phyloP scores from a whole-genome alignment of 768 basidiomycete species.

The Gloeophyllum trabeum region DNA sequence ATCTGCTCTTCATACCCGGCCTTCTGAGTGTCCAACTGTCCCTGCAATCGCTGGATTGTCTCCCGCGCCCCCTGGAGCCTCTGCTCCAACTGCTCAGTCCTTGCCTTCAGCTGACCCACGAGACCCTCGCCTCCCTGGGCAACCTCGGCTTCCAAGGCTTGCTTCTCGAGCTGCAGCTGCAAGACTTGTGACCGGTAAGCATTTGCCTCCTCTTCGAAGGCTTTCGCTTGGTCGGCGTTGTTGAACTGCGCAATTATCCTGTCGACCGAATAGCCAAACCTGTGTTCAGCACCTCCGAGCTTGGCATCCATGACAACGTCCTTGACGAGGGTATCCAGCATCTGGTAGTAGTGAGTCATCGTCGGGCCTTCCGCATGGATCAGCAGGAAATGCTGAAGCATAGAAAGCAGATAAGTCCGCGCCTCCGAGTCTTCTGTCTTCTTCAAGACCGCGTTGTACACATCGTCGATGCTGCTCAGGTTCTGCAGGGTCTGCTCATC shows the following conservation, averaged over 20 bases:
- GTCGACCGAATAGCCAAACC: slow-evolving; percentile 84
- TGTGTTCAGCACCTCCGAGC: slow-evolving; percentile 69
- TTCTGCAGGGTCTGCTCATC: slow-evolving; percentile 69
- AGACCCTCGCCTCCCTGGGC: slow-evolving; percentile 73
- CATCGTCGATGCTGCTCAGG: slow-evolving; percentile 73
- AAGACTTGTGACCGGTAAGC: slow-evolving; percentile 53
- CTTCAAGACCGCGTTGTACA: slow-evolving; percentile 73
- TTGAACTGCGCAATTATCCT: slow-evolving; percentile 83
- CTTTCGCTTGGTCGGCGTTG: slow-evolving; percentile 75
- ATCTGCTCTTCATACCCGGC: slow-evolving; percentile 77
- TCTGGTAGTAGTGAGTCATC: slow-evolving; percentile 81
- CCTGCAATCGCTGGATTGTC: slow-evolving; percentile 63
- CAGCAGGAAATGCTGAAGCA: slow-evolving; percentile 87
- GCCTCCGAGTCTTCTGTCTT: slow-evolving; percentile 74
- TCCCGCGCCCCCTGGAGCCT: slow-evolving; percentile 72
- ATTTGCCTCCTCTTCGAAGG: slow-evolving; percentile 67
- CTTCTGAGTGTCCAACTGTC: slow-evolving; percentile 70
- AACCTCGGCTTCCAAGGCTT: slow-evolving; percentile 71
- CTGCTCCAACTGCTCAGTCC: slow-evolving; percentile 60
- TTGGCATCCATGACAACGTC: slow-evolving; percentile 92
- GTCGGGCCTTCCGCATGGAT: slow-evolving; percentile 81
- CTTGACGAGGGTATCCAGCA: slow-evolving; percentile 82
- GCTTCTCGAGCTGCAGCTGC: slow-evolving; percentile 72
- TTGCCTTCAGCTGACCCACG: slow-evolving; percentile 70
- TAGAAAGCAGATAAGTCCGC: slow-evolving; percentile 78